Evolutionary conservation across 345 rosid species (phyloP), one percentile per base, ranked within the genome.

Genomic region (Gossypium australe): DNA sequence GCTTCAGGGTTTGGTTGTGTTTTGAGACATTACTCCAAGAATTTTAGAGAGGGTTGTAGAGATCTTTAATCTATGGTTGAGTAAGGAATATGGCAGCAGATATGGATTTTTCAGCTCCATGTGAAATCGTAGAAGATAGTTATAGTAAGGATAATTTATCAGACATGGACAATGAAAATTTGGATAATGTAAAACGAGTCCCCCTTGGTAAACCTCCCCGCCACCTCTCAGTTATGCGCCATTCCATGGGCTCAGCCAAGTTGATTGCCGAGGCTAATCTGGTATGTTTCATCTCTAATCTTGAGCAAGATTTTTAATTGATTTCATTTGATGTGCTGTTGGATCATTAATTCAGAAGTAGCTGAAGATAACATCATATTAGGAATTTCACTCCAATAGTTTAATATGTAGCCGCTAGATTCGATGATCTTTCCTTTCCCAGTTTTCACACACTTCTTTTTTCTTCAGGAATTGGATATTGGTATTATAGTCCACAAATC

Each of bases 161-260:
- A 27, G 57, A 75, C 11, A 64, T 81, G 66, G 86, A 81, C 43
- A 85, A 77, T 78, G 84, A 83, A 62, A 82, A 76, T 77, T 74
- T 85, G 73, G 91, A 90, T 82, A 79, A 69, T 20, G 41, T 79
- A 56, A 89, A 80, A 75, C 92, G 85, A 67, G 64, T 78, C 24
- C 77, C 88, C 24, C 81, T 38, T 63, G 85, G 90, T 17, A 94
- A 94, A 78, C 97, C 98, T 80, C 98, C 97, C 0, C 82, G 92
- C 29, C 95, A 91, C 56, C 75, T 85, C 79, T 85, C 91, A 0
- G 75, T 75, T 18, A 66, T 78, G 77, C 85, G 79, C 43, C 88
- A 86, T 76, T 76, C 85, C 77, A 67, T 88, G 73, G 78, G 83
- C 79, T 75, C 87, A 51, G 74, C 78, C 59, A 84, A 80, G 84